Evolutionary conservation across 768 basidiomycete genomes (phyloP).

Genomic region (Lactarius quietus): DNA sequence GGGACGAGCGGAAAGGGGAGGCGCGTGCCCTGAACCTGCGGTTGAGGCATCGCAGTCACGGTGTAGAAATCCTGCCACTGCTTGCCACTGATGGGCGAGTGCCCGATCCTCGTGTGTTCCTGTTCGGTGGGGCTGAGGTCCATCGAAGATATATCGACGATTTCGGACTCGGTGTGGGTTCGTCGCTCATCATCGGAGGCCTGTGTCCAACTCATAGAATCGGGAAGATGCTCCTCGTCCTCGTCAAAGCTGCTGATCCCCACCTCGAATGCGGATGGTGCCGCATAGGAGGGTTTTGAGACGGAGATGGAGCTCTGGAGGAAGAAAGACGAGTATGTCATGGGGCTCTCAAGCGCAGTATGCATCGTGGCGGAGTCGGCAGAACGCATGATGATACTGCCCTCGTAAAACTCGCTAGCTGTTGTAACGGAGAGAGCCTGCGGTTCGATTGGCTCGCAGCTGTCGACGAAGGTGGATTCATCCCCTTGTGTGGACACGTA

Average conservation of each 20-base stretch:
- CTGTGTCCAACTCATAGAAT: slow-evolving; percentile 27
- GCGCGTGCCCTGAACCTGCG: slow-evolving; percentile 11
- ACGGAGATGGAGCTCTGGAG: slow-evolving; percentile 20
- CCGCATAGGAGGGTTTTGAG: slow-evolving; percentile 21
- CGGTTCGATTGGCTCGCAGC: slow-evolving; percentile 11
- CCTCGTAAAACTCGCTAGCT: slow-evolving; percentile 17
- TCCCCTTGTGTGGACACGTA: slow-evolving; percentile 17
- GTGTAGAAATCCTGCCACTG: slow-evolving; percentile 19
- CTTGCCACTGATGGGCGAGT: slow-evolving; percentile 15
- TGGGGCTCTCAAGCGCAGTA: slow-evolving; percentile 25
- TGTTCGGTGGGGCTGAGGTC: slow-evolving; percentile 23
- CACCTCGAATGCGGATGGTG: slow-evolving; percentile 24
- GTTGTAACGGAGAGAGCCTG: slow-evolving; percentile 21
- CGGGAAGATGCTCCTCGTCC: slow-evolving; percentile 22
- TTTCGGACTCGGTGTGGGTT: slow-evolving; percentile 16
- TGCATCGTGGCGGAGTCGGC: slow-evolving; percentile 26
- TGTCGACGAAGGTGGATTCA: slow-evolving; percentile 20
- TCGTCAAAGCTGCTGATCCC: slow-evolving; percentile 26
- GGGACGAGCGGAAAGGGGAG: slow-evolving; percentile 24
- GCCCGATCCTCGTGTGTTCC: slow-evolving; percentile 20
- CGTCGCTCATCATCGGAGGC: slow-evolving; percentile 20
- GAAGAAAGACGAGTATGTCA: slow-evolving; percentile 19
- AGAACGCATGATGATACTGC: slow-evolving; percentile 25
- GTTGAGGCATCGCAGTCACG: slow-evolving; percentile 5
- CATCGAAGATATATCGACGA: slow-evolving; percentile 21